Evolutionary conservation across 2,329 filamentous ascomycete genomes (phyloP), one percentile per base, ranked within the genome.

Genomic region (Helotiales sp.): DNA sequence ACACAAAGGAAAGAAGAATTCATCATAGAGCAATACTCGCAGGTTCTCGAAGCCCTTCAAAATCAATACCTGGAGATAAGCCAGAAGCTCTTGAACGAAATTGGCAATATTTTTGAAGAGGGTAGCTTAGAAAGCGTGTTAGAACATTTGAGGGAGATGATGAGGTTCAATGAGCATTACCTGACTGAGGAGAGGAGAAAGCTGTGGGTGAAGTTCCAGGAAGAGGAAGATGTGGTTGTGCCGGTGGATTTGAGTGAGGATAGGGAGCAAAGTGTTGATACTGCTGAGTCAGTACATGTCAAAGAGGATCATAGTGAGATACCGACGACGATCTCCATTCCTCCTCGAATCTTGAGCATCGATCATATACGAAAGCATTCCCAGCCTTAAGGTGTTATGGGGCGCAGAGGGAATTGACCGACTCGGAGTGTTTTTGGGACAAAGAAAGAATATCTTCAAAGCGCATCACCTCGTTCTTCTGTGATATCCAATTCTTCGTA

Each of bases 1-100:
- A 55, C 49, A 5, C 46, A 54, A 13, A n/a, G 17, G 13, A 55
- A 49, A 38, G 51, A 55, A 52, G 31, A 52, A 19, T 53, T 48
- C 24, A 9, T 55, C 22, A 42, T 55, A 17, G 40, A 51, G 33
- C 33, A 59, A 38, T 56, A 59, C 38, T 42, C 48, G 1, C 17
- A 53, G 8, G 52, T 55, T 9, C 42, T 59, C 4, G 48, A 49
- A 6, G 40, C 47, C 1, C 10, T 52, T 31, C 48, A 55, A 25
- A 38, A 55, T 12, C 49, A 50, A 46, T 55, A 53, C 27, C 29
- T 15, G 2, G 19, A 44, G 6, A 9, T 55, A 1, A 22, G 49
- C 2, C 19, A 36, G 1, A n/a, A 44, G 9, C 31, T 55, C 4
- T 17, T 22, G 17, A 15, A n/a, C 8, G 17, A 38, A 5, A 31